Percentiles rank a stretch among this genome's conserved stretches.
Evolutionary conservation across 164 flowering plant genomes (phyloP).

Genomic region (Annona cherimola): DNA sequence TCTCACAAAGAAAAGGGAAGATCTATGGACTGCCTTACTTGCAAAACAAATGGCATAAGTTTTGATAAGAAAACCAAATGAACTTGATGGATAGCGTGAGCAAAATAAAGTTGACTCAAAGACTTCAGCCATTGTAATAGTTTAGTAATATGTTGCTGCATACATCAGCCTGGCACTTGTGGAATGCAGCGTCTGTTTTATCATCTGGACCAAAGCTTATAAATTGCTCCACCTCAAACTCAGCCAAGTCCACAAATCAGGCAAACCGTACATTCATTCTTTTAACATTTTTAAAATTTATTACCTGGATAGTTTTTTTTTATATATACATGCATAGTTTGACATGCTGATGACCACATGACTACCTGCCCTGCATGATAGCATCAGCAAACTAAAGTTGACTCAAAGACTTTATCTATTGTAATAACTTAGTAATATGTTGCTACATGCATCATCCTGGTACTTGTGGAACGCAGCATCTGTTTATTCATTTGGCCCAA

Average conservation of each 20-base stretch:
- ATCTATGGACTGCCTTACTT: neutral
- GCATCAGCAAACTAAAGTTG: neutral
- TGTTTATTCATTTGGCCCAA: neutral
- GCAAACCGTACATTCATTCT: no score
- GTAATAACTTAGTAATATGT: neutral
- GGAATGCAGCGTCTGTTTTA: neutral
- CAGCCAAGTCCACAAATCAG: neutral
- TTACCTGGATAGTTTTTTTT: no score
- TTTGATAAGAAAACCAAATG: neutral
- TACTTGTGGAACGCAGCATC: neutral
- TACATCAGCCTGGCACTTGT: neutral
- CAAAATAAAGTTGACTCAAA: no score
- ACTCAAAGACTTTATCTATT: no score
- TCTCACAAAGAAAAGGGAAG: neutral
- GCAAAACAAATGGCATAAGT: neutral
- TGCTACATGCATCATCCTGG: neutral
- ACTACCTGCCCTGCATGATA: no score
- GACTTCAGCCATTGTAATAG: neutral
- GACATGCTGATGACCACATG: no score
- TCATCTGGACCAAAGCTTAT: neutral
- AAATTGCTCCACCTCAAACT: neutral
- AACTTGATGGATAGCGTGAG: neutral
- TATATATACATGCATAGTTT: no score
- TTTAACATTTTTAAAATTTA: no score
- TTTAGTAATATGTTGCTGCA: neutral